Conservation (phyloP, 2,329 filamentous ascomycete genomes). For the Dothistroma septosporum region DNA sequence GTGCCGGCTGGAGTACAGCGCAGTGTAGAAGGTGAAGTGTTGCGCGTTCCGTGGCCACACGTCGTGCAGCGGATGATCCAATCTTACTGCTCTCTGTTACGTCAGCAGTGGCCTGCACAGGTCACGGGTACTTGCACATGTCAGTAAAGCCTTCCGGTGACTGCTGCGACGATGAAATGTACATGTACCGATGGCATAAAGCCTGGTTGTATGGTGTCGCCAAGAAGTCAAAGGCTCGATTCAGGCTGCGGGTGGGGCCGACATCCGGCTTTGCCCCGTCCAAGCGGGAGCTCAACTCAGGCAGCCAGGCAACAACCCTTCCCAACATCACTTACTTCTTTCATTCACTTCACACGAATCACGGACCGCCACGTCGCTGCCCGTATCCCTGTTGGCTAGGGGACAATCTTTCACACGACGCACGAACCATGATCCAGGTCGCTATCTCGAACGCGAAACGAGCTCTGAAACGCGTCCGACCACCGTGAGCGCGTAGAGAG, state of each 20-base stretch:
- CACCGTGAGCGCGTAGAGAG: constrained; percentile 10
- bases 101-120: no score
- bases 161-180: background rate
- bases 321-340: background rate
- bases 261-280: no score
- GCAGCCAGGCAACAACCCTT: no score
- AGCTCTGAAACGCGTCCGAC: constrained; percentile 10
- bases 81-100: no score
- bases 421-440: constrained; percentile 1
- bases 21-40: background rate
- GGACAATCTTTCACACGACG: background rate
- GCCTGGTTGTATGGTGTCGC: no score
- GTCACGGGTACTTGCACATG: background rate
- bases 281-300: no score
- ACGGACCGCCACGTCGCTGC: background rate
- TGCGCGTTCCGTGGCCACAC: no score
- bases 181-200: no score
- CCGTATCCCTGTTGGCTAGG: background rate
- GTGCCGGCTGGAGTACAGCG: background rate
- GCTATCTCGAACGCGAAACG: constrained; percentile 8
- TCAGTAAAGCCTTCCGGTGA: background rate
- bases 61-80: no score
- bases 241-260: no score
- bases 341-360: constrained; percentile 4
- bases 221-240: no score